Conservation (phyloP, 441 rosid species). For the Mallotus japonicus region DNA sequence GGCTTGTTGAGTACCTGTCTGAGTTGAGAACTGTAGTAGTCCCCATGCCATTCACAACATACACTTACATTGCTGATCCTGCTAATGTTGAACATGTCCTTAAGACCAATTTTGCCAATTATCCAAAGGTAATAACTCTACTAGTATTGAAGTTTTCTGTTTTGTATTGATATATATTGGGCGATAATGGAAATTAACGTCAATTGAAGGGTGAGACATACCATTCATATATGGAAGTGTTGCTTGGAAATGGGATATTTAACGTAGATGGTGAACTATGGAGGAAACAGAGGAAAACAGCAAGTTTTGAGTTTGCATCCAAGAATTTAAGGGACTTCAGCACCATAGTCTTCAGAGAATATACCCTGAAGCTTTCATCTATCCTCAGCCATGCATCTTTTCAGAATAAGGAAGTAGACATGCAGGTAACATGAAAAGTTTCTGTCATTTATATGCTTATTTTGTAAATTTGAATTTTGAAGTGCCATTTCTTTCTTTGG, state of each 20-base stretch:
- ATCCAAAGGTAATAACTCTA: constrained; percentile 19
- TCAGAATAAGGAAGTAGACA: constrained; percentile 56
- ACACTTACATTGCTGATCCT: constrained; percentile 91
- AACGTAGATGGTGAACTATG: constrained; percentile 87
- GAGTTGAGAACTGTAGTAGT: constrained; percentile 67
- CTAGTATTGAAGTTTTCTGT: neutral
- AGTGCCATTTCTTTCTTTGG: neutral
- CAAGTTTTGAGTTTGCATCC: constrained; percentile 95
- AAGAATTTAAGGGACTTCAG: constrained; percentile 93
- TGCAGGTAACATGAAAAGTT: constrained; percentile 52
- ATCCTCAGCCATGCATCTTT: constrained; percentile 37
- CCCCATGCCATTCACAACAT: constrained; percentile 85
- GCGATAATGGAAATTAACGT: constrained; percentile 7
- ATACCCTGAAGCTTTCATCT: constrained; percentile 48
- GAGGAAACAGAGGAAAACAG: constrained; percentile 93
- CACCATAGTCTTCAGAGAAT: constrained; percentile 85
- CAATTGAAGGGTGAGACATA: constrained; percentile 72
- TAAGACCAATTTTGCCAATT: constrained; percentile 73
- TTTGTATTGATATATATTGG: neutral
- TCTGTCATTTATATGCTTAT: neutral
- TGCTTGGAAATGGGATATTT: constrained; percentile 91
- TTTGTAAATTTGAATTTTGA: too few relatives aligned
- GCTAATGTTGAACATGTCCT: constrained; percentile 87
- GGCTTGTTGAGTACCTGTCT: constrained; percentile 73
- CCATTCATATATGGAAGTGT: constrained; percentile 91